Base-by-base conservation (phyloP, 2,329 filamentous ascomycete genomes). In the Fonsecaea nubica region DNA sequence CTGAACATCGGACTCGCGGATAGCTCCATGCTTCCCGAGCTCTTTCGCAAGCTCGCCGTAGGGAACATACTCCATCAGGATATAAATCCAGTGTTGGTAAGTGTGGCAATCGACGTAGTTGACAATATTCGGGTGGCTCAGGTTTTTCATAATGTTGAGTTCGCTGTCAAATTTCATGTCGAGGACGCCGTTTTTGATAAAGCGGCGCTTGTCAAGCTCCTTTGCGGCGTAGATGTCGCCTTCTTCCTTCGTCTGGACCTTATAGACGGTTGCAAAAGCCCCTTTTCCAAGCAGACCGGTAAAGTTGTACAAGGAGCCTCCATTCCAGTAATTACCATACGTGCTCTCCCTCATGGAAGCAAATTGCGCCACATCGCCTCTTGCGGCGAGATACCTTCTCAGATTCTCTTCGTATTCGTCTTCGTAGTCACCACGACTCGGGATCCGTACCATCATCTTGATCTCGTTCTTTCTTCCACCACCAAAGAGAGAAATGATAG, bases 111-210 rank as follows among this genome's bases (percentile, higher is more conserved):
- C 93, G 63, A 96, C 87, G 75, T 95, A 99, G 70, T 91, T 87
- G 50, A 99, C 94, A 73, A 99, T 93, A 73, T 98, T 94, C 2
- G 88, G 86, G 81, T 99, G 95, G 62, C 89, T 83, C 59, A 98
- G 86, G 62, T 84, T 86, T 74, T 90, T 88, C 92, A 99, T 98
- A 73, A 99, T 98, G 71, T 88, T 91, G 90, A 99, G 94, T 80
- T 99, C 95, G 73, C 96, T 97, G 75, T 97, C 92, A 13, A 98
- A 90, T 77, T 96, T 97, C 71, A 93, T 90, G 74, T 97, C 93
- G 25, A 97, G 79, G 21, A 93, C 84, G 2, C 93, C 93, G 73
- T 97, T 95, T 80, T 96, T 97, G 82, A 97, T 92, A 75, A 97
- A 96, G 18, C 89, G 89, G 60, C 91, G 88, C 80, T 97, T 98